These are phyloP conservation scores for Aspergillus floridensis DNA, from an alignment of 2,329 filamentous ascomycete species.

Conservation along the genomic window DNA sequence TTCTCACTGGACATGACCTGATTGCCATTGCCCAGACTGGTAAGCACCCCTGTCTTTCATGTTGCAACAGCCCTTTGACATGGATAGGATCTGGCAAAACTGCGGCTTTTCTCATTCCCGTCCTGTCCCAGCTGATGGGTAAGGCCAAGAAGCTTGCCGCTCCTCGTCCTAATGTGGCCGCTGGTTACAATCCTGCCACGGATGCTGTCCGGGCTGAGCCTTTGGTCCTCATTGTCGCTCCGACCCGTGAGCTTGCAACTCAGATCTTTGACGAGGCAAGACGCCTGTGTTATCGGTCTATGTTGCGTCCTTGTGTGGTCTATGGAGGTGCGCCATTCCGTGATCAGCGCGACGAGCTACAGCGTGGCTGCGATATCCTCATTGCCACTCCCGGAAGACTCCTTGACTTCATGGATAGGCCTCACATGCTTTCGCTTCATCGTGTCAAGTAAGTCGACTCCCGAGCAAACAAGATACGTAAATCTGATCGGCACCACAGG, in stretches of 20 bases:
- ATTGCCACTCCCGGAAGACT: slow-evolving; percentile 86
- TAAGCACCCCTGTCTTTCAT: slow-evolving; percentile 46
- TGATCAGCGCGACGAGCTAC: slow-evolving; percentile 69
- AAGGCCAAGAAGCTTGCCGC: slow-evolving; percentile 87
- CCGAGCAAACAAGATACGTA: neutral
- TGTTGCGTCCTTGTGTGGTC: slow-evolving; percentile 84
- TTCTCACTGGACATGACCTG: slow-evolving; percentile 73
- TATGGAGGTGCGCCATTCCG: slow-evolving; percentile 79
- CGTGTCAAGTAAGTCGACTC: slow-evolving; percentile 64
- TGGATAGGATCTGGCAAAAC: slow-evolving; percentile 90
- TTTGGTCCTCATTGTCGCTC: slow-evolving; percentile 78
- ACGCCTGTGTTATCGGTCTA: slow-evolving; percentile 88
- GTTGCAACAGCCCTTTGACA: slow-evolving; percentile 8
- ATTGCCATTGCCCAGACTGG: slow-evolving; percentile 92
- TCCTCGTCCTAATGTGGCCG: slow-evolving; percentile 62
- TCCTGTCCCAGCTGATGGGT: slow-evolving; percentile 88
- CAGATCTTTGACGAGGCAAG: slow-evolving; percentile 96
- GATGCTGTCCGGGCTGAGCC: slow-evolving; percentile 73
- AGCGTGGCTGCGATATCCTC: slow-evolving; percentile 83
- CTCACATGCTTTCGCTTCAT: slow-evolving; percentile 65
- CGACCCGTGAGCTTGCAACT: slow-evolving; percentile 84
- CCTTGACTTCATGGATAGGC: slow-evolving; percentile 74
- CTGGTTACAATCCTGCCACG: slow-evolving; percentile 51
- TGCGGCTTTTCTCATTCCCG: slow-evolving; percentile 84
- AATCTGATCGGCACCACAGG: slow-evolving; percentile 27